Evolutionary conservation across 2,329 filamentous ascomycete genomes (phyloP).

Genomic region (Aspergillus sp.): DNA sequence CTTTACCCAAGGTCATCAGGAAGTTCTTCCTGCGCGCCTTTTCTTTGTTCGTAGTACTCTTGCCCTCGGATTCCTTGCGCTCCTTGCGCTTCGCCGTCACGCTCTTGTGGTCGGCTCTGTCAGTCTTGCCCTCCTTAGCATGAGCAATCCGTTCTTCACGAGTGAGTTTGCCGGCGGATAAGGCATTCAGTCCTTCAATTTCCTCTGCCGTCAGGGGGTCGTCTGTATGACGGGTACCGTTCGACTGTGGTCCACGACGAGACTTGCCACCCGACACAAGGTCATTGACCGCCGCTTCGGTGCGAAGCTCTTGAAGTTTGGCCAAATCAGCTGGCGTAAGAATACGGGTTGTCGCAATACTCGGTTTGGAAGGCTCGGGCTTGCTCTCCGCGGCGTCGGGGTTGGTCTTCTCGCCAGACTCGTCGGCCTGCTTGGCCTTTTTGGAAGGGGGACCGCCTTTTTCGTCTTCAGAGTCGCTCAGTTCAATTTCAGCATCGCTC

Average conservation of each 20-base stretch:
- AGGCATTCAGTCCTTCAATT: constrained; percentile 80
- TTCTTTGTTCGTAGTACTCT: constrained; percentile 96
- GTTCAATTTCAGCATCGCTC: constrained; percentile 73
- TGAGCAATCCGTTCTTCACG: constrained; percentile 86
- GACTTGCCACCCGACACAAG: constrained; percentile 47
- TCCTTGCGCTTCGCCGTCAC: constrained; percentile 81
- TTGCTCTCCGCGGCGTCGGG: constrained; percentile 34
- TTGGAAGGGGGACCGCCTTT: constrained; percentile 59
- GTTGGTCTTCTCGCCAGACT: constrained; percentile 40
- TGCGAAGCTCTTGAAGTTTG: constrained; percentile 85
- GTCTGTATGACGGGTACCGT: constrained; percentile 67
- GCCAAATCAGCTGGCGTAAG: constrained; percentile 94
- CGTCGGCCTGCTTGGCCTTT: constrained; percentile 57
- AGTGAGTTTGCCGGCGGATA: constrained; percentile 72
- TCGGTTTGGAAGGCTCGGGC: constrained; percentile 37
- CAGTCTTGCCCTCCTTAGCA: constrained; percentile 78
- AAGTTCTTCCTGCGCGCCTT: constrained; percentile 98
- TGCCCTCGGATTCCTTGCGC: constrained; percentile 84
- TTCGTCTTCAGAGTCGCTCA: constrained; percentile 74
- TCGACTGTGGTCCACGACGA: constrained; percentile 48
- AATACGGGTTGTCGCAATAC: constrained; percentile 87
- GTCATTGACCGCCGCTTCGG: constrained; percentile 69
- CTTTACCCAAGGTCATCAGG: constrained; percentile 95
- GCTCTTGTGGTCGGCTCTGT: constrained; percentile 76
- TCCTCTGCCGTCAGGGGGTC: constrained; percentile 87